Evolutionary conservation across 2,329 filamentous ascomycete genomes (phyloP).

Genomic region (Xylariaceae sp.): DNA sequence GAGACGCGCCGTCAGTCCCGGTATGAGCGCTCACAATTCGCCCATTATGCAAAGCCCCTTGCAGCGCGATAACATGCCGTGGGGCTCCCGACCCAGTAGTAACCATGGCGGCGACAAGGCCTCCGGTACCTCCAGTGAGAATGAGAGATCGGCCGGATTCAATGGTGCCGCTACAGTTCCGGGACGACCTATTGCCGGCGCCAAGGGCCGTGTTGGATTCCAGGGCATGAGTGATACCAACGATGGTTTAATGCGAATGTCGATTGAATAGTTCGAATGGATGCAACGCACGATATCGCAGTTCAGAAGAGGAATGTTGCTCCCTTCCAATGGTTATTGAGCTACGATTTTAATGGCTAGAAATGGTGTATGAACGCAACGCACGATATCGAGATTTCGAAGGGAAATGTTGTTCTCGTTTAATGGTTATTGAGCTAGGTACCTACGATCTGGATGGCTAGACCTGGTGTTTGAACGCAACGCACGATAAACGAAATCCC

Average conservation of each 20-base stretch:
- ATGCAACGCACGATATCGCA: no score
- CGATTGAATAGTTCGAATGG: conserved; percentile 63
- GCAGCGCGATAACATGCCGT: conserved; percentile 63
- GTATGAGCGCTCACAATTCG: conserved; percentile 85
- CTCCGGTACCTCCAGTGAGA: conserved; percentile 46
- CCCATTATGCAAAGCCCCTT: conserved; percentile 81
- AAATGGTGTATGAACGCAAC: no score
- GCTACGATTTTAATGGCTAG: background rate
- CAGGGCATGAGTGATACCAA: conserved; percentile 96
- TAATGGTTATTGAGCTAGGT: background rate
- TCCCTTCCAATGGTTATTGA: background rate
- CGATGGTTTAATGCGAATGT: conserved; percentile 94
- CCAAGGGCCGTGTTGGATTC: conserved; percentile 64
- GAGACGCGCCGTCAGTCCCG: conserved; percentile 82
- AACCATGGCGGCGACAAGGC: conserved; percentile 49
- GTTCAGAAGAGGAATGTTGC: background rate
- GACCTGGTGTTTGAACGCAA: no score
- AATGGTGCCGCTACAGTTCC: conserved; percentile 13
- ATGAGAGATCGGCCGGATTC: conserved; percentile 37
- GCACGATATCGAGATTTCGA: no score
- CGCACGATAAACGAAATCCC: no score
- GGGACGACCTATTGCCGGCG: conserved; percentile 44
- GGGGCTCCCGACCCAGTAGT: conserved; percentile 66
- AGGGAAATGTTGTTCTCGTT: background rate
- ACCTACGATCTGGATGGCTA: background rate